Percentiles rank a stretch among this genome's conserved stretches.
These are phyloP conservation scores for Phalaenopsis equestris DNA, from an alignment of 106 monocot species.

Conservation along the genomic window DNA sequence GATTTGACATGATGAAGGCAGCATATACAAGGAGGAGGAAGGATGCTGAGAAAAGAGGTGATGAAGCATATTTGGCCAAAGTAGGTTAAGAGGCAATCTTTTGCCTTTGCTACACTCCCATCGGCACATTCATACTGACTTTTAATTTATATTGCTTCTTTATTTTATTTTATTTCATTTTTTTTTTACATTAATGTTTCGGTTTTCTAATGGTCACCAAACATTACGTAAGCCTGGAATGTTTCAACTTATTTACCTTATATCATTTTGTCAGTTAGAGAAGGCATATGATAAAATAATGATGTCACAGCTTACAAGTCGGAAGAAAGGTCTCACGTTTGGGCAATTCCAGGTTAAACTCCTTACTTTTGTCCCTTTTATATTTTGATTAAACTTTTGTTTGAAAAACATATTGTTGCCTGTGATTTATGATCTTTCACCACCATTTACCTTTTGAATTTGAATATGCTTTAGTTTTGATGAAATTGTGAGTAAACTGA, in stretches of 20 bases:
- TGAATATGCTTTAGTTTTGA: background rate
- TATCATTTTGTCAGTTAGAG: conserved; percentile 51
- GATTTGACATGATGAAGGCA: conserved; percentile 78
- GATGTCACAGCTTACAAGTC: conserved; percentile 82
- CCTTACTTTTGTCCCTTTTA: background rate
- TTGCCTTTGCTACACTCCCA: background rate
- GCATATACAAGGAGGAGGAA: conserved; percentile 67
- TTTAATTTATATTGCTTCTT: conserved; percentile 2
- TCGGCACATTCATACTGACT: background rate
- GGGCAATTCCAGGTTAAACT: conserved; percentile 75
- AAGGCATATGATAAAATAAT: conserved; percentile 93
- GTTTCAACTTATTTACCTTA: background rate
- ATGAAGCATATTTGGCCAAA: conserved; percentile 52
- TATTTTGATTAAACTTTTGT: background rate
- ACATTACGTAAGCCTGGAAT: background rate
- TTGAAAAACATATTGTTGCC: background rate
- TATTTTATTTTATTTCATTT: background rate
- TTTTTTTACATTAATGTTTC: background rate
- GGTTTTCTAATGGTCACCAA: background rate
- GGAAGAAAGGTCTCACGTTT: conserved; percentile 85
- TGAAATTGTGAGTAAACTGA: background rate
- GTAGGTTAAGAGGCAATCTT: conserved; percentile 31
- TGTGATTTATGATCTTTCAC: background rate
- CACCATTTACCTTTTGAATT: background rate
- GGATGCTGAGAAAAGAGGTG: conserved; percentile 82